A percentile compares a stretch with the other conserved stretches of the same genome.
Conservation (phyloP, 2,329 filamentous ascomycete genomes). For the Allantophomopsis lycopodina region DNA sequence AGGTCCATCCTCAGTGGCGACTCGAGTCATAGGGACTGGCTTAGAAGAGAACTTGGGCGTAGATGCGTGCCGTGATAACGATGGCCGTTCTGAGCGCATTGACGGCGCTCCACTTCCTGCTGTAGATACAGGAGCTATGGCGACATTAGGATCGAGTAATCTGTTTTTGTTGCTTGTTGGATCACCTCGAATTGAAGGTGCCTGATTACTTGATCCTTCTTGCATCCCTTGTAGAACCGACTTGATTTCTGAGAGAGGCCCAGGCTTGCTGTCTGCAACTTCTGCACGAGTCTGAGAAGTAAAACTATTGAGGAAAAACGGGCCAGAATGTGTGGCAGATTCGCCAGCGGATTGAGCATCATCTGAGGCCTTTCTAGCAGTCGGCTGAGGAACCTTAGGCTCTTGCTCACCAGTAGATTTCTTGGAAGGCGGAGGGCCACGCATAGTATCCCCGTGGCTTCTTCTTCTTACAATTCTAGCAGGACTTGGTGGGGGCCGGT, state of each 20-base stretch:
- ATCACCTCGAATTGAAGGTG: not conserved
- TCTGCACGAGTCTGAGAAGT: not conserved
- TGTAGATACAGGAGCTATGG: not conserved
- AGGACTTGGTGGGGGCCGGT: constrained; percentile 2
- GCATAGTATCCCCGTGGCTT: constrained; percentile 26
- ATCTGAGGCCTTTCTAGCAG: constrained; percentile 1
- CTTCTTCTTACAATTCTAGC: constrained; percentile 17
- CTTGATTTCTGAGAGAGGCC: not conserved
- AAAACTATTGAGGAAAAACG: constrained; percentile 6
- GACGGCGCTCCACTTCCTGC: constrained; percentile 10
- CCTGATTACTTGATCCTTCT: not conserved
- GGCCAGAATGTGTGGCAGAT: constrained; percentile 1
- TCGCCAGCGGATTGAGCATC: not conserved
- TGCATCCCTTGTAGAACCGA: not conserved
- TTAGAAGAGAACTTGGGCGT: constrained; percentile 56
- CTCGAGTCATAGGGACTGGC: constrained; percentile 55
- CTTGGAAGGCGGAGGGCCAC: constrained; percentile 16
- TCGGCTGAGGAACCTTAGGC: constrained; percentile 10
- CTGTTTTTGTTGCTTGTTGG: not conserved
- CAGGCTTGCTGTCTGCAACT: not conserved
- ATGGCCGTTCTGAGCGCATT: constrained; percentile 25
- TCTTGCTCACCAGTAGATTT: constrained; percentile 16
- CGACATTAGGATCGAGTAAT: not conserved
- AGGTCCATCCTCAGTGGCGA: constrained; percentile 48
- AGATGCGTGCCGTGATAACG: constrained; percentile 38